A percentile compares a stretch with the other conserved stretches of the same genome.
phyloP scores from a whole-genome alignment of 2,329 filamentous ascomycete species.

The Aspergillus clavatus region DNA sequence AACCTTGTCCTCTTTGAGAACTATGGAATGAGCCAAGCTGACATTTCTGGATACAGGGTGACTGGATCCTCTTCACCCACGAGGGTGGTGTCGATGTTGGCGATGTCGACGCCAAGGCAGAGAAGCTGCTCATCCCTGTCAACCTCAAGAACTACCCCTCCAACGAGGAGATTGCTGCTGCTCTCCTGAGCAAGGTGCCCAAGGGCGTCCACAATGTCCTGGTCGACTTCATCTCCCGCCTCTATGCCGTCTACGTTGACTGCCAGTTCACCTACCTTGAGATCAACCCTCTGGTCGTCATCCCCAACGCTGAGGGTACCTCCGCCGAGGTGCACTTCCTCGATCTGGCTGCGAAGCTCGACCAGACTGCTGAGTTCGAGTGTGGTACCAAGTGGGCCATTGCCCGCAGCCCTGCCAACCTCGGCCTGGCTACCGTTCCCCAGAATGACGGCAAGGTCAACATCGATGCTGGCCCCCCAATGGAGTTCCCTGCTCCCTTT shows the following conservation, averaged over 20 bases:
- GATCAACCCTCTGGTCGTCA: constrained; percentile 98
- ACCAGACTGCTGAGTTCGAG: constrained; percentile 99
- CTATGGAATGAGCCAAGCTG: constrained; percentile 30
- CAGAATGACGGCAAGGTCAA: constrained; percentile 69
- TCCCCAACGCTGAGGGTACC: constrained; percentile 87
- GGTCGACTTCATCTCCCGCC: constrained; percentile 96
- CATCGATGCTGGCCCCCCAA: constrained; percentile 93
- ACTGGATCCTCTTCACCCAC: constrained; percentile 99
- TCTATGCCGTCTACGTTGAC: constrained; percentile 99
- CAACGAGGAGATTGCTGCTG: constrained; percentile 83
- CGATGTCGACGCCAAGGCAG: constrained; percentile 97
- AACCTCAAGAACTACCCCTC: constrained; percentile 92
- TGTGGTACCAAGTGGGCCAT: constrained; percentile 99
- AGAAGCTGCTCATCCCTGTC: constrained; percentile 97
- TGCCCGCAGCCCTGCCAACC: constrained; percentile 81
- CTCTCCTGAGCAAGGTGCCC: constrained; percentile 88
- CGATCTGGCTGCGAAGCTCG: constrained; percentile 95
- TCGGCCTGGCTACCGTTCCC: constrained; percentile 70
- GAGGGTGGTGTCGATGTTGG: constrained; percentile 99
- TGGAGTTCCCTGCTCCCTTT: constrained; percentile 98
- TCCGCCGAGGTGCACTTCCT: constrained; percentile 96
- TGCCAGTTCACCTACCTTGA: constrained; percentile 99
- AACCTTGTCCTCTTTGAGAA: neutral
- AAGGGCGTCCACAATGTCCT: constrained; percentile 95
- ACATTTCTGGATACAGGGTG: constrained; percentile 74